Evolutionary conservation across 1,139 yeast species (phyloP).

Genomic region (Debaryomycetaceae sp.): DNA sequence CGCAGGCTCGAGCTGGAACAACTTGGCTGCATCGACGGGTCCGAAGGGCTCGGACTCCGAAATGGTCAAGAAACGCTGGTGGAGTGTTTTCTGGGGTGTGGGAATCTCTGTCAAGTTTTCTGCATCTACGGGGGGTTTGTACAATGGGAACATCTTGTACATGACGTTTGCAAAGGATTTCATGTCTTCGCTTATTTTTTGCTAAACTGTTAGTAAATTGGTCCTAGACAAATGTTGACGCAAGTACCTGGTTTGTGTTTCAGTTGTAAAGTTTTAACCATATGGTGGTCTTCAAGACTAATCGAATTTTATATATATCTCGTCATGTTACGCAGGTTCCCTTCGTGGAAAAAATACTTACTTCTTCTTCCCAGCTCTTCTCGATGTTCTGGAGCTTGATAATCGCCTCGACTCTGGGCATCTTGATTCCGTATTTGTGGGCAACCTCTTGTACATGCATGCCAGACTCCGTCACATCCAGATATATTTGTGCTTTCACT

Average conservation of each 20-base stretch:
- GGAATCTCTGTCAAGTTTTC: slow-evolving; percentile 94
- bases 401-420: slow-evolving; percentile 85
- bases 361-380: slow-evolving; percentile 54
- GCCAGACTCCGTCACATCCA: slow-evolving; percentile 52
- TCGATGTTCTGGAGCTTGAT: slow-evolving; percentile 66
- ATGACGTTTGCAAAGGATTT: slow-evolving; percentile 54
- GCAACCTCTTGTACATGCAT: slow-evolving; percentile 72
- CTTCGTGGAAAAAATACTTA: slow-evolving; percentile 39
- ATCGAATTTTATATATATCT: slow-evolving; percentile 49
- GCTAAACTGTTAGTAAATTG: slow-evolving; percentile 38
- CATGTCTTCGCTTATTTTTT: slow-evolving; percentile 49
- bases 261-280: slow-evolving; percentile 50
- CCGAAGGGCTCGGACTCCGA: slow-evolving; percentile 98
- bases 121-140: slow-evolving; percentile 41
- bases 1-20: slow-evolving; percentile 83
- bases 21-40: slow-evolving; percentile 91
- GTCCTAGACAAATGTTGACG: neutral
- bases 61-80: slow-evolving; percentile 80
- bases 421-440: slow-evolving; percentile 71
- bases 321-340: slow-evolving; percentile 36
- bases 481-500: slow-evolving; percentile 57
- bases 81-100: slow-evolving; percentile 77
- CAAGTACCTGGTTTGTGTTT: slow-evolving; percentile 1
- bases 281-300: slow-evolving; percentile 74
- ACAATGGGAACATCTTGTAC: slow-evolving; percentile 81